Evolutionary conservation across 345 rosid species (phyloP).

Genomic region (Pugionium dolabratum): DNA sequence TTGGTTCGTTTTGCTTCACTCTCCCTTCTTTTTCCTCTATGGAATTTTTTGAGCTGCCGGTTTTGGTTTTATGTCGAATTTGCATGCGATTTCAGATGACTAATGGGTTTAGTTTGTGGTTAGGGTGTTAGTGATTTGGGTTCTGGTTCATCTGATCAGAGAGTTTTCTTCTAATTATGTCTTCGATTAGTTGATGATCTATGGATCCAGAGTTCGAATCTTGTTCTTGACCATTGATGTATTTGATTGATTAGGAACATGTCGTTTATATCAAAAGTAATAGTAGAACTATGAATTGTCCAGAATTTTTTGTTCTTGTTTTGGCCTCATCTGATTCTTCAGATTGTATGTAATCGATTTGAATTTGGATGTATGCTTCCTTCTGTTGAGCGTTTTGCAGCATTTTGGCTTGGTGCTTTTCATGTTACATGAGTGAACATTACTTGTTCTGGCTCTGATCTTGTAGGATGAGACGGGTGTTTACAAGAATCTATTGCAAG

Average conservation of each 20-base stretch:
- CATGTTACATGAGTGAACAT: slow-evolving; percentile 27
- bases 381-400: background rate
- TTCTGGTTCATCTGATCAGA: background rate
- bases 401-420: background rate
- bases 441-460: slow-evolving; percentile 23
- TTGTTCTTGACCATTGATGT: slow-evolving; percentile 10
- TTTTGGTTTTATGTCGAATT: slow-evolving; percentile 2
- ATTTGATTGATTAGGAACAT: background rate
- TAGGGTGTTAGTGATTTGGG: slow-evolving; percentile 22
- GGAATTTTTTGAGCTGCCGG: background rate
- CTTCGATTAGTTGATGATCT: background rate
- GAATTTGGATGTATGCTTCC: slow-evolving; percentile 15
- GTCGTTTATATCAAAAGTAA: background rate
- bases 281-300: background rate
- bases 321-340: background rate
- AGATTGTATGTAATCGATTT: background rate
- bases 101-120: slow-evolving; percentile 23
- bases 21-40: background rate
- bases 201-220: slow-evolving; percentile 33
- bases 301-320: no score
- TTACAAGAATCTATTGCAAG: slow-evolving; percentile 94
- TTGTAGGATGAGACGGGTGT: slow-evolving; percentile 97
- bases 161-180: no score
- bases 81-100: slow-evolving; percentile 16
- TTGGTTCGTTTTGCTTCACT: slow-evolving; percentile 51